Base-by-base conservation (phyloP, 768 basidiomycete species). In the Termitomyces eurrhizus region DNA sequence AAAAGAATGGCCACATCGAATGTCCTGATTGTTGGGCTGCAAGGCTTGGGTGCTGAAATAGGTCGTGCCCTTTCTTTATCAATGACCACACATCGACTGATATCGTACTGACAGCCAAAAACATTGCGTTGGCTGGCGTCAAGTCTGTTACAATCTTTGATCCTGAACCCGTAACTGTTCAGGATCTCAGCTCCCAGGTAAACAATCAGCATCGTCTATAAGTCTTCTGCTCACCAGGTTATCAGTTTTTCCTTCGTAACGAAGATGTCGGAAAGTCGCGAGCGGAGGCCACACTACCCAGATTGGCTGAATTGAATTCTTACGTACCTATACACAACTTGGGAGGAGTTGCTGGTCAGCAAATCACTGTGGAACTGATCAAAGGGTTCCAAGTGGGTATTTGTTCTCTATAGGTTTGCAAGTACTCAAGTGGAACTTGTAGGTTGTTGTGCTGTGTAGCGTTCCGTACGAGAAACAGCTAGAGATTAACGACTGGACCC, bases 1-100 rank as follows among this genome's bases (percentile, higher is more conserved):
- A 97, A 97, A 82, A 89, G 88, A 70, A 98, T 99, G 97, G 96
- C 97, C 7, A 80, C 84, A 16, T 98, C 95, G 41, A 97, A 97
- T 70, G 90, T 98, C 45, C 84, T 99, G 63, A 86, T 99, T 64
- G 88, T 97, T 50, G 97, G 97, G 11, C 75, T 94, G 70, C 88
- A 90, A 60, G 97, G 97, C 57, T 75, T 99, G 60, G 96, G 97
- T 49, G 92, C 92, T 60, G 97, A 99, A 76, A 97, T 98, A 68
- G 96, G 95, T 77, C 61, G 42, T 33, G 62, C 56, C 39, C 41
- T 59, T 58, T 49, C 42, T 55, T 35, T 9, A 29, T 33, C 45
- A 36, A 61, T 65, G 18, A 8, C 54, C 42, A 12, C 4, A 54
- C 29, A 57, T 48, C 53, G 32, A 61, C 63, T 61, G 13, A 64